These are phyloP conservation scores for Talaromyces pinophilus DNA, from an alignment of 2,329 filamentous ascomycete genomes.

Conservation along the genomic window DNA sequence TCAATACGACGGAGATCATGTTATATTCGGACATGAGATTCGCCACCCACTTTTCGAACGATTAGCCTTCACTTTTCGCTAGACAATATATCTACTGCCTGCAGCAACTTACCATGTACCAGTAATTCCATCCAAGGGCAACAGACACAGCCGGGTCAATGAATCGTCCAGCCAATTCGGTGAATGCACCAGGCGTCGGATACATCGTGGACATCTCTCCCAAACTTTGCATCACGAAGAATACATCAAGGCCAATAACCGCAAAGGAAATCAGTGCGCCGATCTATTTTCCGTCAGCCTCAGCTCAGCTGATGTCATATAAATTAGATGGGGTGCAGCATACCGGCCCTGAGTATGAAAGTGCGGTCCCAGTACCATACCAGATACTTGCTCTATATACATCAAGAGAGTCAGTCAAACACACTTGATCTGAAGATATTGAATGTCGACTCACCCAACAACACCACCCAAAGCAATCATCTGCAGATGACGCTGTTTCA, in stretches of 20 bases:
- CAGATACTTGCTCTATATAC: constrained; percentile 20
- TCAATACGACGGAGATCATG: constrained; percentile 41
- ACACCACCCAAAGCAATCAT: constrained; percentile 22
- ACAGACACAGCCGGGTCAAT: constrained; percentile 21
- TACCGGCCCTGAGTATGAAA: constrained; percentile 23
- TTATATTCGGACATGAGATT: constrained; percentile 36
- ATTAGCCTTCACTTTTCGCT: not conserved
- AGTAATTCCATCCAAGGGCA: constrained; percentile 35
- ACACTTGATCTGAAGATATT: not conserved
- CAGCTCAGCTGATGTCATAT: not conserved
- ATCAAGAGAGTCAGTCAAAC: not conserved
- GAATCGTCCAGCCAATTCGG: constrained; percentile 22
- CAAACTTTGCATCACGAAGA: constrained; percentile 22
- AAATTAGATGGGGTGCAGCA: not conserved
- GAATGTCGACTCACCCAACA: constrained; percentile 5
- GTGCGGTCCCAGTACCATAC: constrained; percentile 21
- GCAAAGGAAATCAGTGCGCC: constrained; percentile 20
- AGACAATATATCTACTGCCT: not conserved
- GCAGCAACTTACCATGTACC: constrained; percentile 18
- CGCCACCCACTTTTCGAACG: constrained; percentile 15
- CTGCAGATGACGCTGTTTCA: constrained; percentile 20
- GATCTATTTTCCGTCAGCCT: constrained; percentile 1
- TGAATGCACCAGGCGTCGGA: constrained; percentile 20
- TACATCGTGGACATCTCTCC: constrained; percentile 22
- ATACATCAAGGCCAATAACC: constrained; percentile 21